A percentile compares a stretch with the other conserved stretches of the same genome.
phyloP scores from a whole-genome alignment of 1,139 yeast genomes.

The Hemisphaericaspora subhashii region DNA sequence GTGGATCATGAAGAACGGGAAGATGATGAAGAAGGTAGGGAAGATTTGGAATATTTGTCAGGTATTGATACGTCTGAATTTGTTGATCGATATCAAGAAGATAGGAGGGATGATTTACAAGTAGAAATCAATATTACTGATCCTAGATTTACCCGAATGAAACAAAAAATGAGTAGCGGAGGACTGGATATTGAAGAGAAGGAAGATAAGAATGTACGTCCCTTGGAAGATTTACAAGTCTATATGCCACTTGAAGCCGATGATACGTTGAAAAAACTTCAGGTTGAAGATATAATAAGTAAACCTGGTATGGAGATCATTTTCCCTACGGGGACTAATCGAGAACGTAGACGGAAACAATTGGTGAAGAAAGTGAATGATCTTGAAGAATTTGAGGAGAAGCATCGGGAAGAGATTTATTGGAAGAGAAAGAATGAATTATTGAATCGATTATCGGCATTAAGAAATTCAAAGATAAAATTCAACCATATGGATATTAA shows the following conservation, averaged over 20 bases:
- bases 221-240: constrained; percentile 8
- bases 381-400: constrained; percentile 18
- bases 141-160: constrained; percentile 8
- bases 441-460: constrained; percentile 25
- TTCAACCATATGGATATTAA: constrained; percentile 23
- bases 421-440: constrained; percentile 24
- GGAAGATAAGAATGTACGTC: not conserved
- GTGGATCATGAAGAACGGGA: constrained; percentile 3
- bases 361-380: constrained; percentile 19
- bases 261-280: constrained; percentile 5
- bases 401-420: constrained; percentile 23
- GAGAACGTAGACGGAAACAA: constrained; percentile 26
- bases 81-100: constrained; percentile 9
- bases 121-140: constrained; percentile 10
- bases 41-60: constrained; percentile 8
- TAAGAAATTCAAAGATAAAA: constrained; percentile 27
- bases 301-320: constrained; percentile 20
- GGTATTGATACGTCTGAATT: constrained; percentile 13
- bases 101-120: constrained; percentile 5
- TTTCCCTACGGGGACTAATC: constrained; percentile 25
- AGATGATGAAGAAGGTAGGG: constrained; percentile 1
- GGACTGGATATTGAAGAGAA: constrained; percentile 4
- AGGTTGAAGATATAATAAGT: constrained; percentile 4
- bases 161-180: constrained; percentile 13
- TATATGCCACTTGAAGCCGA: constrained; percentile 8